phyloP scores from a whole-genome alignment of 768 basidiomycete genomes.

The Amyloporia xantha region DNA sequence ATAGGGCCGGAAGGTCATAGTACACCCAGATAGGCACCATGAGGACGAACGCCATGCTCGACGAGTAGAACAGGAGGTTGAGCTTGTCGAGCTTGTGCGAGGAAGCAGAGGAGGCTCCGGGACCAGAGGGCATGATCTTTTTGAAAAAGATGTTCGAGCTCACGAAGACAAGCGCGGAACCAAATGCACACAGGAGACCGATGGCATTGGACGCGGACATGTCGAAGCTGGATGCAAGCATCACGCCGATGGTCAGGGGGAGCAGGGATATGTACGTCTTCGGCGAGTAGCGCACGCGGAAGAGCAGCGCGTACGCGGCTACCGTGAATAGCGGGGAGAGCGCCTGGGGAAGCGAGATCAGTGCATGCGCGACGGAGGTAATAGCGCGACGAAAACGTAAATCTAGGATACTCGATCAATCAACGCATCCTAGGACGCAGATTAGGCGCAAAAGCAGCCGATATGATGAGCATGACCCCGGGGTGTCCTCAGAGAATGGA shows the following conservation, averaged over 20 bases:
- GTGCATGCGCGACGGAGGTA: neutral
- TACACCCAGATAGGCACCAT: constrained; percentile 97
- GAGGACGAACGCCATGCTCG: constrained; percentile 85
- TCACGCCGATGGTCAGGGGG: constrained; percentile 94
- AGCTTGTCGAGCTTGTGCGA: constrained; percentile 92
- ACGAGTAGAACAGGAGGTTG: constrained; percentile 92
- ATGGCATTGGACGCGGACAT: constrained; percentile 78
- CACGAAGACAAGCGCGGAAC: constrained; percentile 94
- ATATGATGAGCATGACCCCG: neutral
- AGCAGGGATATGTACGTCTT: constrained; percentile 90
- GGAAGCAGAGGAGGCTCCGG: constrained; percentile 32
- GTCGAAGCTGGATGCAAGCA: constrained; percentile 95
- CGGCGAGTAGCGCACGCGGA: constrained; percentile 87
- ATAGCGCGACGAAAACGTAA: neutral
- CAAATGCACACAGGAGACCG: constrained; percentile 93
- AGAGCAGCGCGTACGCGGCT: constrained; percentile 87
- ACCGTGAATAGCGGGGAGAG: constrained; percentile 97
- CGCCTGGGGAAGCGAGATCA: constrained; percentile 47
- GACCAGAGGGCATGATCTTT: constrained; percentile 79
- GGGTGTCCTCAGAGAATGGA: too few species aligned
- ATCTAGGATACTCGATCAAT: neutral
- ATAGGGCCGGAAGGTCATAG: constrained; percentile 71
- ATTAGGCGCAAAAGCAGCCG: neutral
- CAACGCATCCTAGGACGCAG: neutral
- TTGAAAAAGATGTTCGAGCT: constrained; percentile 99